Conservation (phyloP, 2,329 filamentous ascomycete species). For the Penicillium fuscoglaucum region DNA sequence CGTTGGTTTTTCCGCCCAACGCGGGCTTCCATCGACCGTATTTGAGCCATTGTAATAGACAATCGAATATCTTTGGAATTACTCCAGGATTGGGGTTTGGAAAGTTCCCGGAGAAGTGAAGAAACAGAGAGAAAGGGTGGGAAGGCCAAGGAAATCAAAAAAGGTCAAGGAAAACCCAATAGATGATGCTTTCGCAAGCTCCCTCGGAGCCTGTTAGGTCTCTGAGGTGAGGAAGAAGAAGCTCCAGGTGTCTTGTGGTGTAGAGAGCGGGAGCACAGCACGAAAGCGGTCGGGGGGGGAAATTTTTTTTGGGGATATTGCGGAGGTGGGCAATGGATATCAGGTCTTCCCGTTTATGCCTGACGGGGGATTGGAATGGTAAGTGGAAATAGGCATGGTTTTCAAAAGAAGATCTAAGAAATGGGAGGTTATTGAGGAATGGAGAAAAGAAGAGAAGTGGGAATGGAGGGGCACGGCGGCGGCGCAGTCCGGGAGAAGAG, state of each 20-base stretch:
- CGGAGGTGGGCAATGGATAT: slow-evolving; percentile 19
- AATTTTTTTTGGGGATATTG: slow-evolving; percentile 29
- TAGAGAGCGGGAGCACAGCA: slow-evolving; percentile 10
- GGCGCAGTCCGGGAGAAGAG: slow-evolving; percentile 31
- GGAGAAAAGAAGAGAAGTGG: slow-evolving; percentile 15
- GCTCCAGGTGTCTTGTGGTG: slow-evolving; percentile 8
- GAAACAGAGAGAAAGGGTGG: slow-evolving; percentile 10
- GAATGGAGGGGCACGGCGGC: slow-evolving; percentile 33
- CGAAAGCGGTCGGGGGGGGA: slow-evolving; percentile 34
- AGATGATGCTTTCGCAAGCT: slow-evolving; percentile 19
- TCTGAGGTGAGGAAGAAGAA: slow-evolving; percentile 12
- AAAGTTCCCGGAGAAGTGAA: slow-evolving; percentile 8
- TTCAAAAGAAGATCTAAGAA: slow-evolving; percentile 27
- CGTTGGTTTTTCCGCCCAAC: slow-evolving; percentile 52
- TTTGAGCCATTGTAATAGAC: slow-evolving; percentile 41
- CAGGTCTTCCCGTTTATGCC: slow-evolving; percentile 48
- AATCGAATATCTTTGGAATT: slow-evolving; percentile 13
- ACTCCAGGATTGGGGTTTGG: background rate
- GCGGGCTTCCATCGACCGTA: slow-evolving; percentile 49
- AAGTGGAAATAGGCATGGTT: slow-evolving; percentile 41
- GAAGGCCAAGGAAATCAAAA: background rate
- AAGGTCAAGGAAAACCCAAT: background rate
- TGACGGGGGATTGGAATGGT: slow-evolving; percentile 43
- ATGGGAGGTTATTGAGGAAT: slow-evolving; percentile 25
- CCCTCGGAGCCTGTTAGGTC: slow-evolving; percentile 24